Percentiles rank a stretch among this genome's conserved stretches.
Evolutionary conservation across 106 monocot genomes (phyloP).

Genomic region (Ottelia alismoides): DNA sequence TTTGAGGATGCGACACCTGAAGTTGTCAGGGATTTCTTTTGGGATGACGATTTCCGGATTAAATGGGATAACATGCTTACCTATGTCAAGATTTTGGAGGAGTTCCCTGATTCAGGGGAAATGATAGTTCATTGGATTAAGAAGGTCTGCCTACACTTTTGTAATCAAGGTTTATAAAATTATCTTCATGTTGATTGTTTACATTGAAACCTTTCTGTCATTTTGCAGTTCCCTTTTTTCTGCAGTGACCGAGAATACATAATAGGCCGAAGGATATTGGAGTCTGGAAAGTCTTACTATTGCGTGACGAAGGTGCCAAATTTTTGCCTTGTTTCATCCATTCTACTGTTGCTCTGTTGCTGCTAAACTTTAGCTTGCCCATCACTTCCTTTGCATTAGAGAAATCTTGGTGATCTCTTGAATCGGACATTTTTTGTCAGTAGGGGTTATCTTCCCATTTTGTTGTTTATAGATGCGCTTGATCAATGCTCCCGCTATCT

Average conservation of each 20-base stretch:
- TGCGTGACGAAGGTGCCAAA: conserved; percentile 99
- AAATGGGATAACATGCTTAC: conserved; percentile 96
- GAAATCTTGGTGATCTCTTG: too few species aligned
- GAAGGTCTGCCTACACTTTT: conserved; percentile 58
- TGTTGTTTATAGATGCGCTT: too few species aligned
- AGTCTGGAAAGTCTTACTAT: conserved; percentile 68
- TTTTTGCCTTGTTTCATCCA: too few species aligned
- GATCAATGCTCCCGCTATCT: too few species aligned
- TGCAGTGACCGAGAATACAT: conserved; percentile 96
- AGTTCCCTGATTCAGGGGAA: conserved; percentile 48
- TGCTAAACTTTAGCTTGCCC: too few species aligned
- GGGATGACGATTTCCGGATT: conserved; percentile 88
- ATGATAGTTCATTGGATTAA: conserved; percentile 92
- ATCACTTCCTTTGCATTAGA: too few species aligned
- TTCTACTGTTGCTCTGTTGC: too few species aligned
- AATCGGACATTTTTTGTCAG: too few species aligned
- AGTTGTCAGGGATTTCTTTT: conserved; percentile 93
- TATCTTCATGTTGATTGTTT: conserved; percentile 5
- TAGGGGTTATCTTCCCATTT: too few species aligned
- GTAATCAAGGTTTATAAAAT: too few species aligned
- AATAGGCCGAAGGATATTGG: conserved; percentile 89
- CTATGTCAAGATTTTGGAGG: conserved; percentile 68
- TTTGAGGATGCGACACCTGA: conserved; percentile 97
- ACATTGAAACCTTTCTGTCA: conserved; percentile 2
- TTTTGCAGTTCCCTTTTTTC: conserved; percentile 95